phyloP scores from a whole-genome alignment of 306 rosid genomes.

The Malus orientalis region DNA sequence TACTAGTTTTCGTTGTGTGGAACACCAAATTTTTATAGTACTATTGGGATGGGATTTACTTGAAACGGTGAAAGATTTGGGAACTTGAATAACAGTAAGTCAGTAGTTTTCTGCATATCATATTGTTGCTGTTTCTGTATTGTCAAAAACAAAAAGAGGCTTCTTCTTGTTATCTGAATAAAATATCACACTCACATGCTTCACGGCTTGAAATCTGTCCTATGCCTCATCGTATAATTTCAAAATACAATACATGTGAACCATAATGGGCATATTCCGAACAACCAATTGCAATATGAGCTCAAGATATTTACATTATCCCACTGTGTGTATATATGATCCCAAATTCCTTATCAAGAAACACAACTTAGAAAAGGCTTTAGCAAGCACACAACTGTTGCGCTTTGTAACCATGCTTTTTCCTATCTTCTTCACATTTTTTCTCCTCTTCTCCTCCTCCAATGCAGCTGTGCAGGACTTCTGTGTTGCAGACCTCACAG shows the following conservation, averaged over 20 bases:
- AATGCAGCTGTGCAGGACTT: conserved; percentile 65
- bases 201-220: conserved; percentile 29
- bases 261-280: conserved; percentile 5
- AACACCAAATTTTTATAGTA: background rate
- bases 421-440: conserved; percentile 27
- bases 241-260: background rate
- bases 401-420: conserved; percentile 26
- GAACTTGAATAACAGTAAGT: background rate
- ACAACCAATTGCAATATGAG: background rate
- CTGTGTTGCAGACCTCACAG: conserved; percentile 60
- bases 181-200: conserved; percentile 36
- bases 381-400: background rate
- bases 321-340: conserved; percentile 11
- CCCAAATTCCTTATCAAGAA: background rate
- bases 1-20: background rate
- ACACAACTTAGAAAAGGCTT: background rate
- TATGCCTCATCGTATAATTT: conserved; percentile 1
- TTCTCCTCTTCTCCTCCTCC: conserved; percentile 29
- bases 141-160: conserved; percentile 34
- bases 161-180: conserved; percentile 26
- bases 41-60: background rate
- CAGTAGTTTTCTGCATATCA: background rate
- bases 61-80: background rate
- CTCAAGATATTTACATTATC: conserved; percentile 10
- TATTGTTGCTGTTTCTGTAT: background rate